Evolutionary conservation across 805 yeast species (phyloP).

Genomic region (Isabelozyma heimii): DNA sequence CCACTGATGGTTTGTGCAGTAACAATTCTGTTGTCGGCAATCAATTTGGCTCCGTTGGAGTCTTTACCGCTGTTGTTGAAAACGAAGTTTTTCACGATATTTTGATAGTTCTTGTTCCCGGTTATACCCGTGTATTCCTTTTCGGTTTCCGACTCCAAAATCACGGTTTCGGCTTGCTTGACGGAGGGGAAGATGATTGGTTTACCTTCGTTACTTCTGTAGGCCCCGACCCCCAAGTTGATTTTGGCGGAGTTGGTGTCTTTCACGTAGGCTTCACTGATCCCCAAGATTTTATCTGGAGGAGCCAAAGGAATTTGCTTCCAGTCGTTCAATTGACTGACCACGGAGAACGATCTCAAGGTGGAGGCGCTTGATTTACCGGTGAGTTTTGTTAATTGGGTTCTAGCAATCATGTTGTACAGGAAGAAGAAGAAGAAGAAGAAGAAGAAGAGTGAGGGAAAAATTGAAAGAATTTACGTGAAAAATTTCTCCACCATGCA

Average conservation of each 20-base stretch:
- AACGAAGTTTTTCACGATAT: slow-evolving; percentile 65
- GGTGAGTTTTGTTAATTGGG: neutral
- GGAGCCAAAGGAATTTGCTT: slow-evolving; percentile 54
- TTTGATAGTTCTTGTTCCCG: slow-evolving; percentile 70
- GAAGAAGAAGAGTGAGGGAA: no score
- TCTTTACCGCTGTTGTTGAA: slow-evolving; percentile 60
- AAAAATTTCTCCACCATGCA: neutral
- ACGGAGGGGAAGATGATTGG: slow-evolving; percentile 88
- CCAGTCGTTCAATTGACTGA: slow-evolving; percentile 14
- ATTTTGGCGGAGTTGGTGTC: slow-evolving; percentile 61
- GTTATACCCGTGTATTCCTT: slow-evolving; percentile 87
- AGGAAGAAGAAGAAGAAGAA: neutral
- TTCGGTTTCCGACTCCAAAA: slow-evolving; percentile 52
- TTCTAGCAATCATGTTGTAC: neutral
- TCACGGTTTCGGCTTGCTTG: slow-evolving; percentile 56
- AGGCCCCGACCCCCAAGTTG: slow-evolving; percentile 86
- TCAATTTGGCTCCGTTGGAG: slow-evolving; percentile 51
- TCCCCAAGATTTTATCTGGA: slow-evolving; percentile 83
- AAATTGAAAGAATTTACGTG: no score
- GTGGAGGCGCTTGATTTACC: neutral
- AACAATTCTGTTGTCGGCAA: slow-evolving; percentile 64
- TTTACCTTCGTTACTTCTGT: slow-evolving; percentile 81
- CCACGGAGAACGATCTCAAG: slow-evolving; percentile 9
- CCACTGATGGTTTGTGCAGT: slow-evolving; percentile 91
- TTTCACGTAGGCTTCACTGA: slow-evolving; percentile 67